Base-by-base conservation (phyloP, 2,329 filamentous ascomycete genomes). In the Pseudogymnoascus sp. region DNA sequence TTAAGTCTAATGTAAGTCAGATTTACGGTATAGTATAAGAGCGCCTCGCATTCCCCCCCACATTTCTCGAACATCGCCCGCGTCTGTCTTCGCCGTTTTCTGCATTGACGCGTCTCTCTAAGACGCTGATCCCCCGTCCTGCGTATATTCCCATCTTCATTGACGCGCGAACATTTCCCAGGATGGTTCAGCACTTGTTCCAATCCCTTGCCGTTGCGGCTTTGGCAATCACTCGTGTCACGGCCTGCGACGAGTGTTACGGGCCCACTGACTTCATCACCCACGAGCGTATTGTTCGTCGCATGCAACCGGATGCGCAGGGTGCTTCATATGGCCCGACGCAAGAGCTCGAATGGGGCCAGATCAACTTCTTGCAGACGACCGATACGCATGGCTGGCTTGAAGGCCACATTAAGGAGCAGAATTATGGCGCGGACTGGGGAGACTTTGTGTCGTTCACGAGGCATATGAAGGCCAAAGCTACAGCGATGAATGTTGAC, bases 381-480 rank as follows among this genome's bases (percentile, higher is more conserved):
- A 97, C 95, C 42, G 90, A 97, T 74, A 95, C 90, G 4, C 95
- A 97, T 77, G 93, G 95, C 70, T 99, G 95, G 95, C 88, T 96
- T 73, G 91, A 86, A 8, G 95, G 95, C 1, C 95, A 99, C 79
- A 78, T 97, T 4, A 88, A 93, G 78, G 95, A 99, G 78, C 82
- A 91, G 2, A 93, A 95, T 65, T 99, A 96, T 76, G 93, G 91
- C 5, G 93, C 91, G 56, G 95, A 99, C 75, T 97, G 95, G 92
- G 95, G 95, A 64, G 95, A 99, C 77, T 99, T 97, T 76, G 84
- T 97, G 70, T 97, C 93, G 5, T 97, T 99, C 73, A 86, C 92
- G 36, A 81, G 88, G 37, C 91, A 93, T 73, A 85, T 99, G 81
- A 89, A 85, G 63, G 82, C 86, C 68, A 87, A 85, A 72, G 91